phyloP scores from a whole-genome alignment of 768 basidiomycete genomes.

The Kockovaella imperatae region DNA sequence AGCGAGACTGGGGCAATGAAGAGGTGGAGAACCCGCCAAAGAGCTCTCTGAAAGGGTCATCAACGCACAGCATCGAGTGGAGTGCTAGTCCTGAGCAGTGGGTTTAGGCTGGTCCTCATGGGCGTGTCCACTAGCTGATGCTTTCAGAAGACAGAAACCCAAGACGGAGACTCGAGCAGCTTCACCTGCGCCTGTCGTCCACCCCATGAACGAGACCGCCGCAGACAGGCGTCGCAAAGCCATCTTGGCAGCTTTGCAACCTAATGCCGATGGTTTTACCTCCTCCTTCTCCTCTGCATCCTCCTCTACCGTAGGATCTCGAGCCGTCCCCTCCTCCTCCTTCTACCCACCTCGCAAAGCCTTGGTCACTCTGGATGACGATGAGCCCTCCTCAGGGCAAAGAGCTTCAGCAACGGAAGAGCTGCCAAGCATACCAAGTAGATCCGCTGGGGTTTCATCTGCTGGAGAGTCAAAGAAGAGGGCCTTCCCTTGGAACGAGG shows the following conservation, averaged over 20 bases:
- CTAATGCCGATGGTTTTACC: slow-evolving; percentile 2
- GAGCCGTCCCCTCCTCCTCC: slow-evolving; percentile 3
- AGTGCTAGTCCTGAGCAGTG: slow-evolving; percentile 17
- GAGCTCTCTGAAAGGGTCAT: background rate
- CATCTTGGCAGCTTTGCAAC: slow-evolving; percentile 26
- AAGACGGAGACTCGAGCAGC: slow-evolving; percentile 2
- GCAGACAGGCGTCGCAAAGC: slow-evolving; percentile 26
- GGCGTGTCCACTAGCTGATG: too few species aligned
- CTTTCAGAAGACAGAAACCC: slow-evolving; percentile 8
- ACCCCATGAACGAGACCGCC: slow-evolving; percentile 15
- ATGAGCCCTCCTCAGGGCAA: background rate
- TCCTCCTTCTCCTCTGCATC: slow-evolving; percentile 2
- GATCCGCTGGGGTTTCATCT: background rate
- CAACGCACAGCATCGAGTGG: background rate
- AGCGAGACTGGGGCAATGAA: slow-evolving; percentile 29
- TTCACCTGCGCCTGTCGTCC: slow-evolving; percentile 4
- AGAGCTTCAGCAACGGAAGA: slow-evolving; percentile 5
- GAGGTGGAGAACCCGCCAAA: background rate
- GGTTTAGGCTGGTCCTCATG: background rate
- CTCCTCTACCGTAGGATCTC: background rate
- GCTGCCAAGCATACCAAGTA: slow-evolving; percentile 1
- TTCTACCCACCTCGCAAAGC: background rate
- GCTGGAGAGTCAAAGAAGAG: slow-evolving; percentile 23
- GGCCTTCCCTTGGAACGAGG: slow-evolving; percentile 32
- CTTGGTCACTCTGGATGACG: background rate